Percentiles rank a stretch among this genome's conserved stretches.
These are phyloP conservation scores for Lactifluus subvellereus DNA, from an alignment of 768 basidiomycete genomes.

Conservation along the genomic window DNA sequence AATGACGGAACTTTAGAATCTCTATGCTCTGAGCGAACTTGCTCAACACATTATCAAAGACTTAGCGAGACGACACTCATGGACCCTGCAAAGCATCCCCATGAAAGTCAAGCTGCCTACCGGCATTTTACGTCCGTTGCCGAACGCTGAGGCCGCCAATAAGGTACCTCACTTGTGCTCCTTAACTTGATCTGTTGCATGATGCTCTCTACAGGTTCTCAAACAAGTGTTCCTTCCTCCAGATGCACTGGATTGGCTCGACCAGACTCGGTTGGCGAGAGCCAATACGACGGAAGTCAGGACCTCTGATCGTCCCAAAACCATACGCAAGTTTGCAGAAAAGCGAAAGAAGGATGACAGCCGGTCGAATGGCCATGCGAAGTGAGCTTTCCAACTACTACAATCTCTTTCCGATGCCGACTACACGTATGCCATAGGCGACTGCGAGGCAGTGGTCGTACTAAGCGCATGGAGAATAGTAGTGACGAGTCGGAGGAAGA, in stretches of 20 bases:
- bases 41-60: constrained; percentile 81
- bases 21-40: constrained; percentile 84
- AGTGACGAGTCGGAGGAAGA: constrained; percentile 30
- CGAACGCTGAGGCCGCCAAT: constrained; percentile 57
- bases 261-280: constrained; percentile 37
- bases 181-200: background rate
- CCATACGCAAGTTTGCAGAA: constrained; percentile 46
- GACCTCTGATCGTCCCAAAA: constrained; percentile 30
- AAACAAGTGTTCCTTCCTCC: constrained; percentile 65
- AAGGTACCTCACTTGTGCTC: constrained; percentile 39
- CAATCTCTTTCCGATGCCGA: constrained; percentile 4
- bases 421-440: constrained; percentile 10
- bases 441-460: constrained; percentile 26
- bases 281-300: constrained; percentile 30
- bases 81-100: constrained; percentile 76
- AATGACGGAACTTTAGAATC: constrained; percentile 47
- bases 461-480: constrained; percentile 28
- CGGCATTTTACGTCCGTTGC: constrained; percentile 74
- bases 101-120: constrained; percentile 72
- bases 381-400: constrained; percentile 34
- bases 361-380: constrained; percentile 44
- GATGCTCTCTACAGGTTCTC: constrained; percentile 46
- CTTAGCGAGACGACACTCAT: constrained; percentile 55
- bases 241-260: constrained; percentile 53
- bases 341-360: constrained; percentile 50